Base-by-base conservation (phyloP, 768 basidiomycete genomes). In the Psilocybe cyanescens region DNA sequence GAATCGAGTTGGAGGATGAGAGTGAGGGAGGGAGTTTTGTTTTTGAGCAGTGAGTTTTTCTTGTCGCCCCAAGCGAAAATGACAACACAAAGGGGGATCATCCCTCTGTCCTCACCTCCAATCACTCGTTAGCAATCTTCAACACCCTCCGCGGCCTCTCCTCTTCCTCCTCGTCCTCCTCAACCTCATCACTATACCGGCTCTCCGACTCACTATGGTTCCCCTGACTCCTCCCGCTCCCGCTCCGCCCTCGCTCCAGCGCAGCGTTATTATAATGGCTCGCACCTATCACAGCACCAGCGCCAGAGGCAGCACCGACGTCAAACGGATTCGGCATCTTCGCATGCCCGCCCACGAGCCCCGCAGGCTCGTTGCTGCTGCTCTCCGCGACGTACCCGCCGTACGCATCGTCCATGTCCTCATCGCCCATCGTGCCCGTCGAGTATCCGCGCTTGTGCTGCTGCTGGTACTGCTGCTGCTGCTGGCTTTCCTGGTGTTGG, bases 311-410 rank as follows among this genome's bases (percentile, higher is more conserved):
- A n/a, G 16, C 7, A n/a, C 14, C 41, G 41, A 12, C 41, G n/a
- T 44, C 41, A 16, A 44, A 44, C 8, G 41, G 41, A 16, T 44
- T 44, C 41, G 41, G 41, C 41, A 44, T 12, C 41, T 49, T 41
- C 1, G 16, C 44, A 24, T 55, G 16, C 14, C 29, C 54, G 29
- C 24, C 39, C 35, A 49, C 41, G 17, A 24, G 50, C 30, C 9
- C 44, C 49, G 12, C 55, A 65, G 31, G 50, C 30, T 24, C 24
- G 24, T 24, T 11, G 14, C 4, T 24, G 11, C 44, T 45, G 12
- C 55, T 65, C 11, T 71, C 71, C 1, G 56, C 70, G 1, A 73
- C 70, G 47, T 74, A 76, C n/a, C 76, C 76, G 1, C 72, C 76
- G 70, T 78, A 76, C 44, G 76, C 74, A 50, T 65, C 73, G 29